Evolutionary conservation across 495 filamentous ascomycete species (phyloP).

Genomic region (Daldinia vernicosa): DNA sequence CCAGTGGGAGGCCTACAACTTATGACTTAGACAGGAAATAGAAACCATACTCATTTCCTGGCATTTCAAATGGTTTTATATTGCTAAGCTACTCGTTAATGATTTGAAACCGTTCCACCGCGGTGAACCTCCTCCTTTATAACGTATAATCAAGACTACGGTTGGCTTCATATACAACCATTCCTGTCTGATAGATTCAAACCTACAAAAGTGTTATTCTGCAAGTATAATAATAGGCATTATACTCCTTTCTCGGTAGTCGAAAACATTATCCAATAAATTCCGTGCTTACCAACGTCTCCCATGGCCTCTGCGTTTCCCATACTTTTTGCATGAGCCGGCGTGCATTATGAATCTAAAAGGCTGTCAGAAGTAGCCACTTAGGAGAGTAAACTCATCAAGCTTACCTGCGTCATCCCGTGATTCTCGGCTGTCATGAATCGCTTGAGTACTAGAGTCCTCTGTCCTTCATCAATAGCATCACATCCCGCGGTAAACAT

Average conservation of each 20-base stretch:
- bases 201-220: conserved; percentile 6
- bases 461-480: conserved; percentile 62
- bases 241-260: not conserved
- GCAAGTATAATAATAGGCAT: conserved; percentile 13
- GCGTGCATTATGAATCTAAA: conserved; percentile 66
- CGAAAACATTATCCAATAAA: conserved; percentile 64
- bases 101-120: conserved; percentile 16
- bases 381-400: not conserved
- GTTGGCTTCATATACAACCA: not conserved
- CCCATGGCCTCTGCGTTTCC: conserved; percentile 69
- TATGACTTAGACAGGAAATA: not conserved
- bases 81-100: conserved; percentile 2
- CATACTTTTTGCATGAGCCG: conserved; percentile 73
- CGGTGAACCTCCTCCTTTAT: not conserved
- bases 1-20: not conserved
- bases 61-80: not conserved
- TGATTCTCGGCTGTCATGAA: conserved; percentile 75
- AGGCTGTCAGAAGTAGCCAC: conserved; percentile 29
- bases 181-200: conserved; percentile 4
- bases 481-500: conserved; percentile 89
- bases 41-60: too few relatives aligned
- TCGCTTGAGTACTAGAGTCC: conserved; percentile 70
- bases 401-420: conserved; percentile 76
- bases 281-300: conserved; percentile 69
- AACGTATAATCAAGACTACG: conserved; percentile 26